Percentiles rank a stretch among this genome's conserved stretches.
Evolutionary conservation across 345 rosid genomes (phyloP).

Genomic region (Citrus mangshanensis): DNA sequence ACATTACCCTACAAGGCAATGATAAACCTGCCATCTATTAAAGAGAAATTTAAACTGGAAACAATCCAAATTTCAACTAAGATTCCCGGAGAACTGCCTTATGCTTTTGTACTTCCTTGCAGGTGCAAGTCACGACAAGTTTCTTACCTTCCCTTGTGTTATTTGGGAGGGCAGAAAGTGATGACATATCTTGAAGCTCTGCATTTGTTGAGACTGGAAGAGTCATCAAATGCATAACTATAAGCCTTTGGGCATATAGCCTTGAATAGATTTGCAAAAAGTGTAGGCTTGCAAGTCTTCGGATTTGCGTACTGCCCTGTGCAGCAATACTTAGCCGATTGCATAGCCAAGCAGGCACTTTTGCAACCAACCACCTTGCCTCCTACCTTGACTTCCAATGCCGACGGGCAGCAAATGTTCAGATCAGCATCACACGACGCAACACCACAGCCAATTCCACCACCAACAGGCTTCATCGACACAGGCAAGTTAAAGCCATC

Average conservation of each 20-base stretch:
- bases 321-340: slow-evolving; percentile 85
- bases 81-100: neutral
- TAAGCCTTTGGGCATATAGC: slow-evolving; percentile 91
- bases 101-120: neutral
- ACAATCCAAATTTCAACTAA: neutral
- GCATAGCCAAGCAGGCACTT: slow-evolving; percentile 96
- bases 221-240: slow-evolving; percentile 93
- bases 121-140: neutral
- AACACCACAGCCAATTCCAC: slow-evolving; percentile 81
- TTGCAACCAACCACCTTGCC: slow-evolving; percentile 79
- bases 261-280: slow-evolving; percentile 78
- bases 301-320: slow-evolving; percentile 74
- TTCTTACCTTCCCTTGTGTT: neutral
- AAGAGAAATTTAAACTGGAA: slow-evolving; percentile 3
- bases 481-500: slow-evolving; percentile 92
- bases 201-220: slow-evolving; percentile 81
- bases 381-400: slow-evolving; percentile 63
- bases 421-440: slow-evolving; percentile 84
- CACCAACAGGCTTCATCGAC: slow-evolving; percentile 83
- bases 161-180: slow-evolving; percentile 88
- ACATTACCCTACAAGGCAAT: neutral
- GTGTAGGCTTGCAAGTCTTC: slow-evolving; percentile 73
- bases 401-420: slow-evolving; percentile 85
- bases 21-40: slow-evolving; percentile 1
- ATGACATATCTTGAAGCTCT: slow-evolving; percentile 86